phyloP scores from a whole-genome alignment of 1,284 basidiomycete genomes.

The Ganoderma lucidum region DNA sequence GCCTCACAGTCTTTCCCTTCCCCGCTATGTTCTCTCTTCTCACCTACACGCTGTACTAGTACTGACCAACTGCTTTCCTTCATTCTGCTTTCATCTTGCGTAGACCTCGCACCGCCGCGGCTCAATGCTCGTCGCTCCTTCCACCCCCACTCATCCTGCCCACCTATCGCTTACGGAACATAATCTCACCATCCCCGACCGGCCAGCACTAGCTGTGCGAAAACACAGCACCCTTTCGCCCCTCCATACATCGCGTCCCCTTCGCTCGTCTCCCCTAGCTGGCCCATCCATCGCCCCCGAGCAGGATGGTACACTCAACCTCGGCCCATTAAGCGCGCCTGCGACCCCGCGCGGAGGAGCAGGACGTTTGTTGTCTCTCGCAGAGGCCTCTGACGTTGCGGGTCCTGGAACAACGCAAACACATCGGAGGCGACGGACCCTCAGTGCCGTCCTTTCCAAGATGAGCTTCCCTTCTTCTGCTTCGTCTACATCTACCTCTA shows the following conservation, averaged over 20 bases:
- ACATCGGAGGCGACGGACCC: constrained; percentile 21
- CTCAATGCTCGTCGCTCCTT: constrained; percentile 28
- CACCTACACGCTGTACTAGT: constrained; percentile 2
- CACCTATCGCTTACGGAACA: constrained; percentile 23
- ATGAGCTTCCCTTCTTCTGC: constrained; percentile 22
- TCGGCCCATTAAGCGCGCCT: constrained; percentile 20
- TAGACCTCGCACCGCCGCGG: constrained; percentile 18
- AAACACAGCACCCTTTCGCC: constrained; percentile 33
- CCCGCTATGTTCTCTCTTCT: constrained; percentile 1
- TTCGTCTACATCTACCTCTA: constrained; percentile 6
- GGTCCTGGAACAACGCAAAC: constrained; percentile 15
- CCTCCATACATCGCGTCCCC: constrained; percentile 32
- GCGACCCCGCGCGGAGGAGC: constrained; percentile 20
- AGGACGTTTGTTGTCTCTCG: constrained; percentile 21
- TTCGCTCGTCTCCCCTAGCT: constrained; percentile 41
- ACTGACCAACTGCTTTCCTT: constrained; percentile 10
- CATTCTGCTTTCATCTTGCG: neutral
- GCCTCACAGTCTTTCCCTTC: constrained; percentile 2
- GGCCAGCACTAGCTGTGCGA: constrained; percentile 22
- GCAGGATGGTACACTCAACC: constrained; percentile 28
- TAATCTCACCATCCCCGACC: constrained; percentile 23
- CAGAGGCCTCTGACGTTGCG: constrained; percentile 19
- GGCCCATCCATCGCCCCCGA: constrained; percentile 39
- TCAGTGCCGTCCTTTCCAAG: constrained; percentile 27
- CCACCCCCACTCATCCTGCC: constrained; percentile 18